Evolutionary conservation across 2,329 filamentous ascomycete genomes (phyloP).

Genomic region (Onygena corvina): DNA sequence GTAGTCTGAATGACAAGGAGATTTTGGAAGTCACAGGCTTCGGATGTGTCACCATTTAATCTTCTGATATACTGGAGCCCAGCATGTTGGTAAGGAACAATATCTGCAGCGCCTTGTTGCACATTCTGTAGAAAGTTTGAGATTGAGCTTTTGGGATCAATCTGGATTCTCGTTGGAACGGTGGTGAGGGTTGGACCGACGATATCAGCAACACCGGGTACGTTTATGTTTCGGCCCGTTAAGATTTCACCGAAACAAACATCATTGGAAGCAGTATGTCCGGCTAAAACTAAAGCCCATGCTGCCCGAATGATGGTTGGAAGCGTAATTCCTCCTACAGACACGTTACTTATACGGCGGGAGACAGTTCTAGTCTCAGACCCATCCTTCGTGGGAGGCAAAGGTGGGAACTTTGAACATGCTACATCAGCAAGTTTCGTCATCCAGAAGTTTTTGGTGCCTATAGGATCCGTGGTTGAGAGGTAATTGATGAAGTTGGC

Average conservation of each 20-base stretch:
- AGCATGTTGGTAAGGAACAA: constrained; percentile 50
- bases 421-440: constrained; percentile 13
- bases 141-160: constrained; percentile 24
- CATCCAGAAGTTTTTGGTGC: constrained; percentile 17
- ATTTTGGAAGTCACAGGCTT: constrained; percentile 33
- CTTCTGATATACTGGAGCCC: constrained; percentile 38
- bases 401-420: constrained; percentile 13
- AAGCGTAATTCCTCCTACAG: constrained; percentile 15
- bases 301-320: constrained; percentile 31
- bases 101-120: constrained; percentile 40
- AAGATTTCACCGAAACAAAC: constrained; percentile 33
- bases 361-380: constrained; percentile 9
- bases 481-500: constrained; percentile 21
- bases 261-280: constrained; percentile 27
- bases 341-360: constrained; percentile 3
- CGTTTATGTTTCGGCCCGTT: constrained; percentile 30
- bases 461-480: constrained; percentile 11
- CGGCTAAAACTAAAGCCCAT: constrained; percentile 29
- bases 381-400: constrained; percentile 10
- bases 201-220: constrained; percentile 29
- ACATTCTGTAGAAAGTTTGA: constrained; percentile 42
- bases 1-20: constrained; percentile 27
- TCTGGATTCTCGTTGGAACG: constrained; percentile 27
- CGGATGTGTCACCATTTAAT: constrained; percentile 35
- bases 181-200: constrained; percentile 33